These are phyloP conservation scores for Rhinocladiella mackenziei DNA, from an alignment of 2,329 filamentous ascomycete species.

Conservation along the genomic window DNA sequence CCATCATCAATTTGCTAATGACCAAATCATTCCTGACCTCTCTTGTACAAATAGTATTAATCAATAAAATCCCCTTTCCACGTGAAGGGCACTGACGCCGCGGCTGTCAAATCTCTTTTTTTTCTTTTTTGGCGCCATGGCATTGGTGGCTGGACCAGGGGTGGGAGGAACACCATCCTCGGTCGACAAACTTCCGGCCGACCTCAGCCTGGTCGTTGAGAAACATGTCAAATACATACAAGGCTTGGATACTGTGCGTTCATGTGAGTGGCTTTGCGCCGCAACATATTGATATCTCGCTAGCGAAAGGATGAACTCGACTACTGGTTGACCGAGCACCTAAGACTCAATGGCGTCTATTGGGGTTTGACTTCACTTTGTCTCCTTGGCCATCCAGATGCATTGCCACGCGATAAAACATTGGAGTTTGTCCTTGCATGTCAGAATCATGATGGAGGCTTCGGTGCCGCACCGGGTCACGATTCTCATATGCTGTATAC, in stretches of 20 bases:
- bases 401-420: slow-evolving; percentile 72
- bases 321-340: slow-evolving; percentile 96
- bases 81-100: too few relatives aligned
- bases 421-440: slow-evolving; percentile 96
- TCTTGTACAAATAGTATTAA: too few relatives aligned
- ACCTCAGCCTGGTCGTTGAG: slow-evolving; percentile 52
- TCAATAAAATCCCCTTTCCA: too few relatives aligned
- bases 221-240: slow-evolving; percentile 91
- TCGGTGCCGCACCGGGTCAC: slow-evolving; percentile 88
- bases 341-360: slow-evolving; percentile 92
- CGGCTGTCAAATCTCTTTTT: too few relatives aligned
- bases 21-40: too few relatives aligned
- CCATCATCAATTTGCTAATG: too few relatives aligned
- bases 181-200: slow-evolving; percentile 34
- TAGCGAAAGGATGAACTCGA: slow-evolving; percentile 89
- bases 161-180: slow-evolving; percentile 41
- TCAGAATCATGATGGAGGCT: slow-evolving; percentile 81
- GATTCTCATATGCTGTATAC: slow-evolving; percentile 97
- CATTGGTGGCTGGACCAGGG: slow-evolving; percentile 58
- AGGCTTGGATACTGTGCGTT: slow-evolving; percentile 74
- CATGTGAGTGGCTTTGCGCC: slow-evolving; percentile 18
- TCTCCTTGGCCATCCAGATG: slow-evolving; percentile 74
- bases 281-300: slow-evolving; percentile 38
- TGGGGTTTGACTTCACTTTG: slow-evolving; percentile 91
- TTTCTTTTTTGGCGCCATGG: too few relatives aligned